Evolutionary conservation across 805 yeast species (phyloP).

Genomic region (Candida odintsovae): DNA sequence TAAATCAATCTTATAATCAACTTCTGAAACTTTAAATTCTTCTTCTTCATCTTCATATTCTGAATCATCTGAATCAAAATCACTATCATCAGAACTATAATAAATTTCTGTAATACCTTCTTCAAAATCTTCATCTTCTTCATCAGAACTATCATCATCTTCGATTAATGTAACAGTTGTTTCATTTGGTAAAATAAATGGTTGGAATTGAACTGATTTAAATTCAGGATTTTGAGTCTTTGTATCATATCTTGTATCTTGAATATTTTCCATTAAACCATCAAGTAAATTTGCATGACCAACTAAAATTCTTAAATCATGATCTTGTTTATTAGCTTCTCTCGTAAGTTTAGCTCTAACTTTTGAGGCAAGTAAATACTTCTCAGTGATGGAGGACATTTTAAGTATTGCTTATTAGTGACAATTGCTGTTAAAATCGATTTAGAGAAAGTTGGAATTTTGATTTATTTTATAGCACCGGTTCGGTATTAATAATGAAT

Average conservation of each 20-base stretch:
- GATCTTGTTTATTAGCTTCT: constrained; percentile 22
- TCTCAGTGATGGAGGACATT: constrained; percentile 19
- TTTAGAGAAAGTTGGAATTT: background rate
- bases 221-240: constrained; percentile 5
- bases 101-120: constrained; percentile 8
- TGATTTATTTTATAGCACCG: background rate
- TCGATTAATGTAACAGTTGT: constrained; percentile 10
- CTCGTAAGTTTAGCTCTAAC: constrained; percentile 21
- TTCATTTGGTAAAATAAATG: constrained; percentile 1
- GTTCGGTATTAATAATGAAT: background rate
- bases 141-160: constrained; percentile 12
- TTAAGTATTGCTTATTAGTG: background rate
- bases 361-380: constrained; percentile 20
- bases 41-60: constrained; percentile 13
- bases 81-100: constrained; percentile 7
- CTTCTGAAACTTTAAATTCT: constrained; percentile 4
- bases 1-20: constrained; percentile 5
- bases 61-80: constrained; percentile 6
- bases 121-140: constrained; percentile 15
- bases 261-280: constrained; percentile 20
- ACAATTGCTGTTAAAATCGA: too few species aligned
- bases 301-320: constrained; percentile 19
- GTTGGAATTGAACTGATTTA: constrained; percentile 8
- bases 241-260: constrained; percentile 7
- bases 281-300: constrained; percentile 25